A percentile compares a stretch with the other conserved stretches of the same genome.
Evolutionary conservation across 1,284 basidiomycete genomes (phyloP).

Genomic region (Cutaneotrichosporon cavernicola): DNA sequence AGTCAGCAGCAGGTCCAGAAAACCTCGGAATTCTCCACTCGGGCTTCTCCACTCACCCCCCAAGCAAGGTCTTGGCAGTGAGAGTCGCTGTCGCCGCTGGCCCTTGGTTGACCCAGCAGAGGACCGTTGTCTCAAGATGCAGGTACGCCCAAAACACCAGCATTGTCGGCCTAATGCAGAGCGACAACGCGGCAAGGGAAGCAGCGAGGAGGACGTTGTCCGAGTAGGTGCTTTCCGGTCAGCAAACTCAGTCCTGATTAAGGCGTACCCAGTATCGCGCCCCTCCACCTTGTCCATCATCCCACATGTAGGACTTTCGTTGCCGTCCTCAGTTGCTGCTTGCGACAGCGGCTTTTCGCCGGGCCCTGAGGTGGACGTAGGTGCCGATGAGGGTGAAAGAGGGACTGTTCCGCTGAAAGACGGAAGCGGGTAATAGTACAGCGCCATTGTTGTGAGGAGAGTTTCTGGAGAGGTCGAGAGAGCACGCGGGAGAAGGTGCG

Average conservation of each 20-base stretch:
- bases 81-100: background rate
- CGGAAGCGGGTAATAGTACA: slow-evolving; percentile 67
- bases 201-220: slow-evolving; percentile 53
- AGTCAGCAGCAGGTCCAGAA: background rate
- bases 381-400: background rate
- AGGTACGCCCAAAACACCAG: slow-evolving; percentile 79
- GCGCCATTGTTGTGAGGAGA: slow-evolving; percentile 73
- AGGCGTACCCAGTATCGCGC: background rate
- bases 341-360: background rate
- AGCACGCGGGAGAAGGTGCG: slow-evolving; percentile 78
- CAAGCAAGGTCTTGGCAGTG: slow-evolving; percentile 14
- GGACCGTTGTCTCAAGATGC: slow-evolving; percentile 44
- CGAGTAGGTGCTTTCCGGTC: background rate
- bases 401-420: background rate
- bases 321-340: background rate
- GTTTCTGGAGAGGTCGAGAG: slow-evolving; percentile 94
- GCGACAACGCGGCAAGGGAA: slow-evolving; percentile 68
- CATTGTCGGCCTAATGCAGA: slow-evolving; percentile 81
- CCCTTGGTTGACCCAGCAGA: background rate
- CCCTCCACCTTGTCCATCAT: background rate
- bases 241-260: background rate
- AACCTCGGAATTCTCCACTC: too few species aligned
- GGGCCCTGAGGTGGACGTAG: background rate
- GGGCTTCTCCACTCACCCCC: slow-evolving; percentile 17
- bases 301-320: background rate